Conservation (phyloP, 2,329 filamentous ascomycete species). For the Epichloe gansuensis region DNA sequence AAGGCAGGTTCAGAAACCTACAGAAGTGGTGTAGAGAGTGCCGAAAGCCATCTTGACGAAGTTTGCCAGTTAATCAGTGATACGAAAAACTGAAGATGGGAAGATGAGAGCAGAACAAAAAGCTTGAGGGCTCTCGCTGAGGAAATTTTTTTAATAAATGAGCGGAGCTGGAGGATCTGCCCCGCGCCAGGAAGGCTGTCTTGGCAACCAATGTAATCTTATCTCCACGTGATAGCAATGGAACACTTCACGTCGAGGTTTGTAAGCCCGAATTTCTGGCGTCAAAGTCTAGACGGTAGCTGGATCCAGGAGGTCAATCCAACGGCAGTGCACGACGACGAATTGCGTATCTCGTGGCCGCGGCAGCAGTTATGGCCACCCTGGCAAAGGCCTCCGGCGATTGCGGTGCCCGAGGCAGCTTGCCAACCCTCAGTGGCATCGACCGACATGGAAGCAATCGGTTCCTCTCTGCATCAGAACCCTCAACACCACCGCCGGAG, state of each 20-base stretch:
- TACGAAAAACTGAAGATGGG: conserved; percentile 1
- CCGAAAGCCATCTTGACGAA: conserved; percentile 79
- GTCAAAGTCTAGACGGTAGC: neutral
- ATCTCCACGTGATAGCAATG: conserved; percentile 12
- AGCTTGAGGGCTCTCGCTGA: conserved; percentile 7
- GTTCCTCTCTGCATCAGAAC: conserved; percentile 17
- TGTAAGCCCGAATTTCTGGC: neutral
- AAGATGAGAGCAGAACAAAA: conserved; percentile 10
- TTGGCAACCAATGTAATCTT: conserved; percentile 10
- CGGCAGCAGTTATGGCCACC: conserved; percentile 22
- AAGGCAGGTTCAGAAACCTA: conserved; percentile 29
- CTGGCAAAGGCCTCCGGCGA: conserved; percentile 23
- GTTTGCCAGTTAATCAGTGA: conserved; percentile 8
- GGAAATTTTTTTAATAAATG: conserved; percentile 23
- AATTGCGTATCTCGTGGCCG: neutral
- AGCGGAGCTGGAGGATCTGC: conserved; percentile 18
- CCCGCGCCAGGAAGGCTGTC: conserved; percentile 18
- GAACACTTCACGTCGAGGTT: neutral
- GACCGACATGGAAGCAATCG: conserved; percentile 12
- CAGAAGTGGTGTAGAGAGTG: conserved; percentile 84
- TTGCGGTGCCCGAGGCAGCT: conserved; percentile 22
- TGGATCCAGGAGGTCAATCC: neutral
- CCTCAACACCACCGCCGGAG: conserved; percentile 10
- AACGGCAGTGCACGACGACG: neutral
- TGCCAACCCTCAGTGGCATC: conserved; percentile 18